Base-by-base conservation (phyloP, 1,284 basidiomycete genomes). In the Pseudozyma thailandica region DNA sequence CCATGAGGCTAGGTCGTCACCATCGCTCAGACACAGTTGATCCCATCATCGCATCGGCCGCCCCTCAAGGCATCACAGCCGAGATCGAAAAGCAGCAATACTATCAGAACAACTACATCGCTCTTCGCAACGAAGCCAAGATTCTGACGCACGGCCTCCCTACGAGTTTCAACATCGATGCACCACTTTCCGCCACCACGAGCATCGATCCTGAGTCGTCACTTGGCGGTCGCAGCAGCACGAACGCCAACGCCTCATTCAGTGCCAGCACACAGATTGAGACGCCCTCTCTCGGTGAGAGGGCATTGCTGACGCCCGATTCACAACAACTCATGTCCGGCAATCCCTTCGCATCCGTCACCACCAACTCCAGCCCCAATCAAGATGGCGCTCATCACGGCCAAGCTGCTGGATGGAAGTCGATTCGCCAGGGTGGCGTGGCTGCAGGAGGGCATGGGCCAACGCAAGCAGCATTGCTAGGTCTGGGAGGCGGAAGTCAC, bases 401-500 rank as follows among this genome's bases (percentile, higher is more conserved):
- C 2, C 43, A 61, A 9, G 39, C 44, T 15, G 56, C 68, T 9
- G 61, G 68, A 13, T 71, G 68, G 68, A 71, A 64, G 42, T 49
- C 53, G 13, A 39, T 54, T 16, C 50, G 50, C 47, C 51, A n/a
- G n/a, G n/a, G 53, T 26, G 66, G 57, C 3, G 23, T 46, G 1
- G 69, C 58, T 44, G 51, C 58, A 9, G 59, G 41, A 6, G 51
- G 48, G 4, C 56, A 56, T 18, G 69, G 69, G 9, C 69, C 69
- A 9, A 62, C 62, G 2, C 69, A 72, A 37, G 62, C 54, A 10
- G 69, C 62, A 10, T 33, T 72, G 43, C 53, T 72, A 15, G 69
- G 69, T 15, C 31, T 72, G 1, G 69, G 69, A 33, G 69, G 78
- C 28, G 78, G 75, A 21, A 80, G 78, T 6, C 81, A 83, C 28